phyloP scores from a whole-genome alignment of 257 asterid species.

The Paulownia fortunei region DNA sequence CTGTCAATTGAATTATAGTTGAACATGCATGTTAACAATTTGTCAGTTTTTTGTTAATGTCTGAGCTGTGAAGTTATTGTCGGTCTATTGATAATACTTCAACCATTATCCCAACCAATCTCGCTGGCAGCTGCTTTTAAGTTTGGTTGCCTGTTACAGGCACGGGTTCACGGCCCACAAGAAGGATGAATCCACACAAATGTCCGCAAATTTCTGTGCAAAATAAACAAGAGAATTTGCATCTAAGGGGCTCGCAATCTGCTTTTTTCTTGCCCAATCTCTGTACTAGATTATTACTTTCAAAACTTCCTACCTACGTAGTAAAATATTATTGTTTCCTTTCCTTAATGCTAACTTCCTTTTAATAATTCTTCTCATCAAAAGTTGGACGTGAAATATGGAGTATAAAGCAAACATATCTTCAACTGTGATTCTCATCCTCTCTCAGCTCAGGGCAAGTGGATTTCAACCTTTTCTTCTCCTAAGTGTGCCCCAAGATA shows the following conservation, averaged over 20 bases:
- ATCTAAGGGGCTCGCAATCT: no score
- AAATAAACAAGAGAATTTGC: no score
- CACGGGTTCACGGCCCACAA: no score
- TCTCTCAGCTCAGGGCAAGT: not conserved
- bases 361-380: not conserved
- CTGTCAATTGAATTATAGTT: not conserved
- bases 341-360: not conserved
- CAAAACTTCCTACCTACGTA: not conserved
- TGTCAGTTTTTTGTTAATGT: not conserved
- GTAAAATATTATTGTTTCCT: not conserved
- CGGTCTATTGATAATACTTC: no score
- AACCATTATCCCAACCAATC: no score
- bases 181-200: not conserved
- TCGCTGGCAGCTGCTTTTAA: no score
- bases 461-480: no score
- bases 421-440: conserved; percentile 21
- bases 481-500: not conserved
- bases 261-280: not conserved
- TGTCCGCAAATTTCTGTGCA: not conserved
- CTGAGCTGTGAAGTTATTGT: not conserved
- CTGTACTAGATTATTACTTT: not conserved
- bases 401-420: conserved; percentile 27
- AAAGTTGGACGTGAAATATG: conserved; percentile 4
- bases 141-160: no score
- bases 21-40: not conserved